Base-by-base conservation (phyloP, 2,329 filamentous ascomycete species). In the Fragosphaeria purpurea region DNA sequence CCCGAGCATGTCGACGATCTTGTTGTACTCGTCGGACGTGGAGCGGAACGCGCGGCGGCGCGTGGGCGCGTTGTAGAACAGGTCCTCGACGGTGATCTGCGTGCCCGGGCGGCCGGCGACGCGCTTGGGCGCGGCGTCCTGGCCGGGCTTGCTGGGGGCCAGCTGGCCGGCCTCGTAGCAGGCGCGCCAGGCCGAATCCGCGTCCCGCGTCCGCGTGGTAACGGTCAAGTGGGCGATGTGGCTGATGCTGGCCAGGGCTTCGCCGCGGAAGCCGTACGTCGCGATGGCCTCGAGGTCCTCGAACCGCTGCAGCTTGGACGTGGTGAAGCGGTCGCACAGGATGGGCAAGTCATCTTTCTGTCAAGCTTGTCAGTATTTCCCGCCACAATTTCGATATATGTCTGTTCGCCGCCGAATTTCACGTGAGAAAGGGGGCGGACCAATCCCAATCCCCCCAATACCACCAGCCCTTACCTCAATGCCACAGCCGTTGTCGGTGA, bases 251-350 rank as follows among this genome's bases (percentile, higher is more conserved):
- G 93, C 93, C 50, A 98, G 71, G 4, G 93, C 93, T 68, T 98
- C 93, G 50, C 93, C 93, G 48, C 93, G 85, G 63, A 98, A 98
- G n/a, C 93, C 93, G 65, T 98, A 98, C 1, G 93, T 97, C 47
- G 83, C 84, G 57, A 98, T 97, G 5, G 83, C 86, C 41, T 81
- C 81, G 45, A 98, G 73, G 64, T 98, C 93, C 65, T 97, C 91
- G 58, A 98, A 98, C 5, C 81, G 80, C 59, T 93, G 89, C 52
- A 98, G 76, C 65, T 98, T 98, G 10, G 91, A 97, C 0, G 93
- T 98, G 8, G 93, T 98, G 64, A 96, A 96, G 47, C 93, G 83
- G 65, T 97, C 89, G 62, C 93, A 98, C 4, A 98, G 75, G 52
- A 98, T 95, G 1, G 86, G 75, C 53, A 98, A 65, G 65, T 98